These are phyloP conservation scores for Noccaea caerulescens DNA, from an alignment of 345 rosid species.

Conservation along the genomic window DNA sequence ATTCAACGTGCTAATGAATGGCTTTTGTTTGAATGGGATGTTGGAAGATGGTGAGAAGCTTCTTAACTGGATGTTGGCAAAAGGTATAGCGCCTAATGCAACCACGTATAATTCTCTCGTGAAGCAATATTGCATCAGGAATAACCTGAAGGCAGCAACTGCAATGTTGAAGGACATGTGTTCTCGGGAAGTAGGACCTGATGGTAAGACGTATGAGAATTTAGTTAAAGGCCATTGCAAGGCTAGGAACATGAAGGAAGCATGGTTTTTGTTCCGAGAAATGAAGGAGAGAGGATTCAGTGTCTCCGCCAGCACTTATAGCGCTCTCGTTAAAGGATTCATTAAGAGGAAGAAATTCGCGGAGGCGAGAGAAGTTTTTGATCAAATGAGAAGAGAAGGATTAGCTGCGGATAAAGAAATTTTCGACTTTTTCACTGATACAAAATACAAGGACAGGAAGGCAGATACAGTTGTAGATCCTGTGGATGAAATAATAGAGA, in stretches of 20 bases:
- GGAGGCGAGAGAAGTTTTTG: conserved; percentile 76
- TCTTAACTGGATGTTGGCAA: conserved; percentile 82
- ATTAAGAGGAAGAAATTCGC: conserved; percentile 67
- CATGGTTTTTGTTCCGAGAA: conserved; percentile 75
- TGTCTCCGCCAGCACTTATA: conserved; percentile 61
- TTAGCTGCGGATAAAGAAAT: conserved; percentile 65
- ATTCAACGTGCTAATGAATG: conserved; percentile 88
- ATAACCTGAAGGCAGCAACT: conserved; percentile 57
- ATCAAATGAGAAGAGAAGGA: conserved; percentile 73
- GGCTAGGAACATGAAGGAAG: conserved; percentile 99
- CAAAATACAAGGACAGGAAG: conserved; percentile 66
- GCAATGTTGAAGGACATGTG: conserved; percentile 64
- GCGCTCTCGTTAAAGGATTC: conserved; percentile 74
- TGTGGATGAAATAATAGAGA: conserved; percentile 83
- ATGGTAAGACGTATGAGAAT: conserved; percentile 80
- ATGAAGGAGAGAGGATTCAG: conserved; percentile 70
- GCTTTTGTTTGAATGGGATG: conserved; percentile 84
- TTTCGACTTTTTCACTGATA: conserved; percentile 58
- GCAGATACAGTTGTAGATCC: conserved; percentile 63
- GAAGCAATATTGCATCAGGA: conserved; percentile 72
- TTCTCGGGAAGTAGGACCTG: conserved; percentile 64
- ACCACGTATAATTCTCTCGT: conserved; percentile 78
- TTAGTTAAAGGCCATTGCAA: conserved; percentile 83
- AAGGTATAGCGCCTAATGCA: conserved; percentile 76
- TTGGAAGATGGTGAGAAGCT: conserved; percentile 78